These are phyloP conservation scores for Saururus chinensis DNA, from an alignment of 164 flowering plant genomes.

Conservation along the genomic window DNA sequence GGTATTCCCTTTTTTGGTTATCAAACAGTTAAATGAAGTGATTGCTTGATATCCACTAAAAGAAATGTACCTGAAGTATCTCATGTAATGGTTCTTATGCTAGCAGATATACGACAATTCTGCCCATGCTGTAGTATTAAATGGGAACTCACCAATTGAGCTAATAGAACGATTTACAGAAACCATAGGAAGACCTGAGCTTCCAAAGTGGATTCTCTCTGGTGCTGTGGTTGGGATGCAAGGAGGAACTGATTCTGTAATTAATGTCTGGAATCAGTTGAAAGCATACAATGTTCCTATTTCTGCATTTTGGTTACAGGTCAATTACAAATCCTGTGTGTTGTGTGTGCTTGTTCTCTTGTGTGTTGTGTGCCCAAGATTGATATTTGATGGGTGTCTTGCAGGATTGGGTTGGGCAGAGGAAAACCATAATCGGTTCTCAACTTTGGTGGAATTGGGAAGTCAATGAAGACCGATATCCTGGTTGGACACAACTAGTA, in stretches of 20 bases:
- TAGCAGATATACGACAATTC: conserved; percentile 50
- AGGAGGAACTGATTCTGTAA: conserved; percentile 69
- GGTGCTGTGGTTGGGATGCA: conserved; percentile 89
- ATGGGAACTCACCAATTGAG: conserved; percentile 63
- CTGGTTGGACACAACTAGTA: conserved; percentile 55
- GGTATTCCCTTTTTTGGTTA: no score
- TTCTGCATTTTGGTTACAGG: conserved; percentile 93
- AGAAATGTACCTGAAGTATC: no score
- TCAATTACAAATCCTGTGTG: conserved; percentile 13
- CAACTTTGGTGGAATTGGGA: conserved; percentile 98
- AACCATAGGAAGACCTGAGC: conserved; percentile 61
- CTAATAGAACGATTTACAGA: conserved; percentile 60
- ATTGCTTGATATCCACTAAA: no score
- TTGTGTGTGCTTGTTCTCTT: no score
- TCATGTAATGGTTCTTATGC: background rate
- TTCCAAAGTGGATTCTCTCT: conserved; percentile 77
- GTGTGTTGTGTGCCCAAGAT: no score
- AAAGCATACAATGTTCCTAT: conserved; percentile 46
- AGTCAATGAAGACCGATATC: conserved; percentile 49
- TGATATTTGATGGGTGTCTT: background rate
- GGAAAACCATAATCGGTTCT: conserved; percentile 72
- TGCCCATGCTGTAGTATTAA: conserved; percentile 48
- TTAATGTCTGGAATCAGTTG: conserved; percentile 40
- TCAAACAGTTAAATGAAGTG: no score
- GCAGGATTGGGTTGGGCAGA: conserved; percentile 87